Base-by-base conservation (phyloP, 2,329 filamentous ascomycete species). In the Paecilomyces sp. region DNA sequence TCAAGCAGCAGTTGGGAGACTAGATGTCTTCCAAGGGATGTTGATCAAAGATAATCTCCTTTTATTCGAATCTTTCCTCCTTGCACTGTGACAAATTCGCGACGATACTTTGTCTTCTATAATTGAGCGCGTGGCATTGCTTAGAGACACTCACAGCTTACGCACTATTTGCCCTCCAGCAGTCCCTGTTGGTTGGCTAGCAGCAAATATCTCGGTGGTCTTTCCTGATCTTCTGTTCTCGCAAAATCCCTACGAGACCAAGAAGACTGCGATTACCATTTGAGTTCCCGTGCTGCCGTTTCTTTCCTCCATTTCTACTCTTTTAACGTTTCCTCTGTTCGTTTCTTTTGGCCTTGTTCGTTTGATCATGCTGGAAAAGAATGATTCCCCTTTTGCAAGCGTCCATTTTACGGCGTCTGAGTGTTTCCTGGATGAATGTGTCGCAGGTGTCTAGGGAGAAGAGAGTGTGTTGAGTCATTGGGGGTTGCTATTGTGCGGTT, bases 1-100 rank as follows among this genome's bases (percentile, higher is more conserved):
- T 74, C 74, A 68, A 75, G 70, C 68, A 75, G 74, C 73, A 74
- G 74, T 72, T 68, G 72, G 74, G 70, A 70, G 70, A 41, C 68
- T 71, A 67, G 65, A 70, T 68, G 69, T 66, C 63, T 68, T 68
- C 70, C 65, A 65, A 70, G 71, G 72, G 69, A 72, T 71, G 67
- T 70, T 69, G 68, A 69, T 64, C 65, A 61, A 68, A 66, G 65
- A 64, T 68, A 52, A 25, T 53, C 24, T 52, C 36, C 51, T 64
- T 55, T 34, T 55, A 33, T 11, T 36, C 25, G 30, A 31, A 28
- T 33, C 24, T 60, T 56, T 33, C 54, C 57, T 66, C 68, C 58
- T 6, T n/a, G 18, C 41, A 47, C 15, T 18, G n/a, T 15, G 41
- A n/a, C 41, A 47, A 47, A 47, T 47, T 18, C 41, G 41, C 15